Conservation (phyloP, 2,329 filamentous ascomycete genomes). For the Aspergillus tanneri region DNA sequence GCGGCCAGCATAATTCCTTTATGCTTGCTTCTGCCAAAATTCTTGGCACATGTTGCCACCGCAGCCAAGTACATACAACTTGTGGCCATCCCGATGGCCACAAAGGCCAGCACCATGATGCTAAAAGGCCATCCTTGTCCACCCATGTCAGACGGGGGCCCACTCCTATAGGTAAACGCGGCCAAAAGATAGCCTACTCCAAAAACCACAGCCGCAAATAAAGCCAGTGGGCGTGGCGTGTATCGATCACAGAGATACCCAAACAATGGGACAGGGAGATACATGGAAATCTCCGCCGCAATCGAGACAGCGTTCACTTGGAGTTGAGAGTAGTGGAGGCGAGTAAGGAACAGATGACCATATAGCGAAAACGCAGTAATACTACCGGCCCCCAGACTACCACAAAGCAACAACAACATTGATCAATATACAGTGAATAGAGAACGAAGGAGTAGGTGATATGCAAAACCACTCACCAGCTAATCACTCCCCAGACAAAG, state of each 20-base stretch:
- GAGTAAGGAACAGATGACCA: conserved; percentile 82
- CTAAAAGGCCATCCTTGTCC: conserved; percentile 68
- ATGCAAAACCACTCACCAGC: conserved; percentile 45
- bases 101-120: conserved; percentile 82
- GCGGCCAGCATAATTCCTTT: conserved; percentile 84
- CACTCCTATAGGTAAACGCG: conserved; percentile 70
- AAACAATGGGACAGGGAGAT: conserved; percentile 84
- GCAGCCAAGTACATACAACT: conserved; percentile 85
- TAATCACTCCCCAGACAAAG: conserved; percentile 61
- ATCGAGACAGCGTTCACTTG: conserved; percentile 90
- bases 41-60: conserved; percentile 96
- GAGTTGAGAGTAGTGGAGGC: conserved; percentile 82
- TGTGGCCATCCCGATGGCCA: conserved; percentile 78
- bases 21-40: conserved; percentile 86
- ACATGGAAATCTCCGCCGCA: conserved; percentile 81
- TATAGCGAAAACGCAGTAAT: conserved; percentile 94
- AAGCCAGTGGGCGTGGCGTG: conserved; percentile 73
- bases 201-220: conserved; percentile 72
- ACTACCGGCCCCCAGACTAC: conserved; percentile 80
- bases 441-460: background rate
- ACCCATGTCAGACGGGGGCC: conserved; percentile 53
- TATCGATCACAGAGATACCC: conserved; percentile 90
- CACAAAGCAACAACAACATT: conserved; percentile 5
- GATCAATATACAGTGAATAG: background rate
- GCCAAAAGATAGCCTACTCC: conserved; percentile 80